Conservation (phyloP, 2,329 filamentous ascomycete genomes). For the Diplodia seriata region DNA sequence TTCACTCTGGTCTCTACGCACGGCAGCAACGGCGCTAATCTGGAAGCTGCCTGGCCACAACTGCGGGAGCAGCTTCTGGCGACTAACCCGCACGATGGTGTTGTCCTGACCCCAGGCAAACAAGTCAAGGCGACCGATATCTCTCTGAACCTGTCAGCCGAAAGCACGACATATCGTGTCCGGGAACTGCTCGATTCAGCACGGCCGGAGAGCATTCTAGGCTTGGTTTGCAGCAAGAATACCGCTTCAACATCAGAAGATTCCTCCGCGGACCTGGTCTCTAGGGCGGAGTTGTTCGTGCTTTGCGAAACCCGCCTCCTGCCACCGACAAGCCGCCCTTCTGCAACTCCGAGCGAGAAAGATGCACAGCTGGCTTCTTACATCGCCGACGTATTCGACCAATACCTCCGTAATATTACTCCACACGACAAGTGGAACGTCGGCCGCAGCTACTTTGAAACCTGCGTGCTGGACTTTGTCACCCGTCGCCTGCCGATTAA, state of each 20-base stretch:
- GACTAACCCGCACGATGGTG: not conserved
- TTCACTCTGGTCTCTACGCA: conserved; percentile 40
- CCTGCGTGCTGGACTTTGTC: conserved; percentile 36
- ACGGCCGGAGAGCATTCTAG: conserved; percentile 3
- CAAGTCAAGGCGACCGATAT: not conserved
- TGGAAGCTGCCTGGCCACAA: conserved; percentile 11
- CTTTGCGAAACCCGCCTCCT: conserved; percentile 41
- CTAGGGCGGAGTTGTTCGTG: conserved; percentile 43
- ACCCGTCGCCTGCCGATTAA: conserved; percentile 39
- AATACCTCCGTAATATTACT: conserved; percentile 41
- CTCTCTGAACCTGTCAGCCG: not conserved
- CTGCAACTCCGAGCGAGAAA: conserved; percentile 35
- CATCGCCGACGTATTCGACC: conserved; percentile 42
- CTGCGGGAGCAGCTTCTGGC: conserved; percentile 3
- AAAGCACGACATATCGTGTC: not conserved
- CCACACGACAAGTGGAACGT: conserved; percentile 42
- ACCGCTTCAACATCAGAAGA: not conserved
- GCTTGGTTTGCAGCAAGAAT: conserved; percentile 6
- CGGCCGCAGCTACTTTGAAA: conserved; percentile 40
- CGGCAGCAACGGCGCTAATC: conserved; percentile 33
- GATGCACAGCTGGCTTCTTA: conserved; percentile 37
- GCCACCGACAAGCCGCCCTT: conserved; percentile 35
- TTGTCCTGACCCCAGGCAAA: conserved; percentile 7
- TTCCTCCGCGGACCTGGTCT: conserved; percentile 30
- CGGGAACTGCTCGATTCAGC: not conserved